Conservation (phyloP, 345 rosid genomes). For the Salix udensis region DNA sequence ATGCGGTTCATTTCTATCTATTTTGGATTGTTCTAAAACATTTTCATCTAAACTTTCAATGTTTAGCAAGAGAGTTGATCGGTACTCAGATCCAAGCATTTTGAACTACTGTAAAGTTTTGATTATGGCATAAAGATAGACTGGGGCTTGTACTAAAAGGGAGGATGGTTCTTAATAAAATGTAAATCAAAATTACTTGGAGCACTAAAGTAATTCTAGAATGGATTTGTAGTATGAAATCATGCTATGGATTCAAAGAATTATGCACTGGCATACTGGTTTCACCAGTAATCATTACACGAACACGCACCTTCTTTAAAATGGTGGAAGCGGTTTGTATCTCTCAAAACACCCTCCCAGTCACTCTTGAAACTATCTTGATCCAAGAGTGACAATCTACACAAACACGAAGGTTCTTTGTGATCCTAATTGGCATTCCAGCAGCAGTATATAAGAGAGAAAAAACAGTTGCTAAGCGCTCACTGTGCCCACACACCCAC, state of each 20-base stretch:
- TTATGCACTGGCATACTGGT: background rate
- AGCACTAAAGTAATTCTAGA: too few species aligned
- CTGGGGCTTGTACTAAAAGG: too few species aligned
- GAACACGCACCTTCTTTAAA: conserved; percentile 36
- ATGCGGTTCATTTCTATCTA: too few species aligned
- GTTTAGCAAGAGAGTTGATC: too few species aligned
- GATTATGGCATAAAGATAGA: too few species aligned
- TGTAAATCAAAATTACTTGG: too few species aligned
- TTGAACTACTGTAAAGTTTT: too few species aligned
- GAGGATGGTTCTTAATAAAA: too few species aligned
- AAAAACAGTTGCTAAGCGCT: conserved; percentile 31
- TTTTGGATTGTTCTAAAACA: too few species aligned
- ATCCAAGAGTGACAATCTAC: conserved; percentile 36
- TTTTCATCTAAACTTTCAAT: too few species aligned
- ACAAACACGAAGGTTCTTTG: conserved; percentile 40
- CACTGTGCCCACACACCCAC: conserved; percentile 24
- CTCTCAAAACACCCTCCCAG: conserved; percentile 29
- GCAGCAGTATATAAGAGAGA: conserved; percentile 26
- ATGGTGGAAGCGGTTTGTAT: conserved; percentile 40
- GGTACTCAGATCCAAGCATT: too few species aligned
- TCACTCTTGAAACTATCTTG: conserved; percentile 29
- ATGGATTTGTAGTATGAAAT: too few species aligned
- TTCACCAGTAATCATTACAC: conserved; percentile 28
- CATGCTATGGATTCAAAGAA: background rate
- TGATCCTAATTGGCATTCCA: conserved; percentile 27